A percentile compares a stretch with the other conserved stretches of the same genome.
These are phyloP conservation scores for Pichia californica DNA, from an alignment of 805 yeast species.

Conservation along the genomic window DNA sequence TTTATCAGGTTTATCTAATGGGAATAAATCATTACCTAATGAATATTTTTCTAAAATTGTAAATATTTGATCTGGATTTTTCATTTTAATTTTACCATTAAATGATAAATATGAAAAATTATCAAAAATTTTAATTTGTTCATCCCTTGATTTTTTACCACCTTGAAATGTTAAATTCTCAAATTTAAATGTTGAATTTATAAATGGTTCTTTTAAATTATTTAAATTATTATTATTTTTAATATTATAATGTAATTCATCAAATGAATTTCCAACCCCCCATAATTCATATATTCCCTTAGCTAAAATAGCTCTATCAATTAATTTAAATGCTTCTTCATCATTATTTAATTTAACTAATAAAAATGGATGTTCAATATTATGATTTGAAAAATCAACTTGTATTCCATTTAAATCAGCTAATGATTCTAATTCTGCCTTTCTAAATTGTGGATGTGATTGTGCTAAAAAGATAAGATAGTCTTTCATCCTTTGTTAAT, in stretches of 20 bases:
- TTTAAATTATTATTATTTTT: slow-evolving; percentile 26
- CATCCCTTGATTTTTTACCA: slow-evolving; percentile 39
- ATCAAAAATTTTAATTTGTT: slow-evolving; percentile 61
- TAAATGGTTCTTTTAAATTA: slow-evolving; percentile 30
- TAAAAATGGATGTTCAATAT: slow-evolving; percentile 61
- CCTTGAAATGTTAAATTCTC: slow-evolving; percentile 78
- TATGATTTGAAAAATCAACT: slow-evolving; percentile 56
- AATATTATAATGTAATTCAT: slow-evolving; percentile 50
- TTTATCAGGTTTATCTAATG: slow-evolving; percentile 41
- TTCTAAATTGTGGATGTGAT: slow-evolving; percentile 68
- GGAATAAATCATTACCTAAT: slow-evolving; percentile 33
- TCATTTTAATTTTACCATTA: slow-evolving; percentile 73
- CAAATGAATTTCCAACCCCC: slow-evolving; percentile 60
- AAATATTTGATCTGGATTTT: slow-evolving; percentile 64
- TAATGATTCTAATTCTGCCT: slow-evolving; percentile 77
- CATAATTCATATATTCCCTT: slow-evolving; percentile 79
- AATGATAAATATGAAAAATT: slow-evolving; percentile 64
- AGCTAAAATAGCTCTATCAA: slow-evolving; percentile 62
- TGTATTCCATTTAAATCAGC: slow-evolving; percentile 56
- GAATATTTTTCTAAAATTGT: slow-evolving; percentile 69
- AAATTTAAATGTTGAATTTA: slow-evolving; percentile 61
- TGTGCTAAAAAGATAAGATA: slow-evolving; percentile 85
- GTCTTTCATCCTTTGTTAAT: slow-evolving; percentile 34
- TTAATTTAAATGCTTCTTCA: slow-evolving; percentile 55
- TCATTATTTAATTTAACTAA: slow-evolving; percentile 61